These are phyloP conservation scores for Hansenula lynferdii DNA, from an alignment of 1,139 yeast genomes.

Conservation along the genomic window DNA sequence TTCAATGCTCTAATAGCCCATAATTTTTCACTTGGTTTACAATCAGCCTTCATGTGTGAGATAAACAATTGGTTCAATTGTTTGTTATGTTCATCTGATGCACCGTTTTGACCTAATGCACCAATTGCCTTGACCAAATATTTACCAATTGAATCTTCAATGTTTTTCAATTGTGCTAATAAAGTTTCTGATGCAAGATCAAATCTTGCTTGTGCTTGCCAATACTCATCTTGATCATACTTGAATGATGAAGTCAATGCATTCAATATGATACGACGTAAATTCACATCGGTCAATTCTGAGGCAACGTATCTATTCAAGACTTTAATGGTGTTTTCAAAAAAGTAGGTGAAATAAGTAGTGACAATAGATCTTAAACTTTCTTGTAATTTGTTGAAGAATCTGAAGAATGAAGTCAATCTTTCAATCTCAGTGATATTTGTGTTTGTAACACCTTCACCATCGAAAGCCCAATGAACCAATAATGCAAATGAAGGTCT, in stretches of 20 bases:
- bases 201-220: slow-evolving; percentile 87
- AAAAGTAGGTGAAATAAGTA: slow-evolving; percentile 75
- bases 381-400: slow-evolving; percentile 80
- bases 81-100: slow-evolving; percentile 82
- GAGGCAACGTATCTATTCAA: slow-evolving; percentile 43
- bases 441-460: slow-evolving; percentile 54
- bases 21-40: slow-evolving; percentile 55
- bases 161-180: slow-evolving; percentile 56
- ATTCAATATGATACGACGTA: slow-evolving; percentile 66
- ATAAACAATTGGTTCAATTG: slow-evolving; percentile 51
- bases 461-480: slow-evolving; percentile 92
- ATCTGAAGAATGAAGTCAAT: slow-evolving; percentile 74
- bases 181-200: slow-evolving; percentile 62
- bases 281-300: slow-evolving; percentile 41
- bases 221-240: slow-evolving; percentile 88
- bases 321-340: slow-evolving; percentile 63
- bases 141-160: slow-evolving; percentile 70
- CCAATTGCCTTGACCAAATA: slow-evolving; percentile 77
- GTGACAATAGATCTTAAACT: slow-evolving; percentile 84
- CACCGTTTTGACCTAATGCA: slow-evolving; percentile 62
- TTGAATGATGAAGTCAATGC: slow-evolving; percentile 77
- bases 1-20: slow-evolving; percentile 84
- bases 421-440: slow-evolving; percentile 47
- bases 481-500: slow-evolving; percentile 85
- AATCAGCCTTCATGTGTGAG: slow-evolving; percentile 49